Evolutionary conservation across 2,329 filamentous ascomycete species (phyloP), one percentile per base, ranked within the genome.

Genomic region (Colletotrichum graminicola): DNA sequence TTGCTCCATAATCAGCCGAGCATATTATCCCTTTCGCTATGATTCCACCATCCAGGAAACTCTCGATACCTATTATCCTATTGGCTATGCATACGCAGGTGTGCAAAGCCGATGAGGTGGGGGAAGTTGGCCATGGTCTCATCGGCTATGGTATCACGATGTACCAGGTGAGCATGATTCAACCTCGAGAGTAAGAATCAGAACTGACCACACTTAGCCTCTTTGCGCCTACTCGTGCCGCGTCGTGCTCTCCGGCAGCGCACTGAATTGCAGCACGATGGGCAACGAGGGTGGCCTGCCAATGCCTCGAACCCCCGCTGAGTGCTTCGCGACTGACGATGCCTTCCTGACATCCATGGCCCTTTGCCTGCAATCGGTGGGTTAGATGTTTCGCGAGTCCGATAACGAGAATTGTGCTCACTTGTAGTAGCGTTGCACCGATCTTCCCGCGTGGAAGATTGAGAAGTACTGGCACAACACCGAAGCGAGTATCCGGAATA

Each of bases 131-230:
- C 2, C 66, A 59, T 5, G 80, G 80, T 45, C 67, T 81, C 23
- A 78, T 82, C 43, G 80, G 80, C 61, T 78, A 76, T 69, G 80
- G 80, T 16, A 82, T 80, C 65, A 77, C 75, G 0, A 77, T 82
- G 74, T 81, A 80, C 73, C 64, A 80, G 16, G 80, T 80, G 14
- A 74, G 65, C 36, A 39, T 14, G 11, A 39, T 14, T 14, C 36
- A 39, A 14, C 36, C 12, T 12, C 36, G 8, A 39, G 36, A 14
- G 11, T 3, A 39, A 14, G 36, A 36, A 4, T 14, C 36, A 39
- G 36, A 14, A 14, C 36, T 39, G 36, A 39, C 12, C 2, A 12
- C 11, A 3, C 36, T 39, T 39, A 67, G 65, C 65, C 65, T 0
- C 36, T 78, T 0, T 82, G 80, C 64, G 77, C 79, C 3, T 81